Percentiles rank a stretch among this genome's conserved stretches.
phyloP scores from a whole-genome alignment of 495 filamentous ascomycete genomes.

The Terfezia boudieri region DNA sequence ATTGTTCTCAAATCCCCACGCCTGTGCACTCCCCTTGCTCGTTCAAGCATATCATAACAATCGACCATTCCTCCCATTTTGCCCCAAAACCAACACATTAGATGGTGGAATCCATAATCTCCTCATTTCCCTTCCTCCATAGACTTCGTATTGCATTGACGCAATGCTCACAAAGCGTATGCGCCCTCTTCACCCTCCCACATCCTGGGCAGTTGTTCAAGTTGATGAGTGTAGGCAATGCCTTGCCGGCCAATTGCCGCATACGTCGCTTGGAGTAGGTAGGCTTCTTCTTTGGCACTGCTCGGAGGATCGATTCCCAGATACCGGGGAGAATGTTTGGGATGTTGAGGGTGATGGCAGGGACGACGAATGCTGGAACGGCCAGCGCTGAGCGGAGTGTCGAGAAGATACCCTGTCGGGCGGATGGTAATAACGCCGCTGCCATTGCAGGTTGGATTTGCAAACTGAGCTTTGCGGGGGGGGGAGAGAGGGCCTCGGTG shows the following conservation, averaged over 20 bases:
- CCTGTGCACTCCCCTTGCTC: no score
- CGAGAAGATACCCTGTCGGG: conserved; percentile 16
- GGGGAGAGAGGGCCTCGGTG: conserved; percentile 16
- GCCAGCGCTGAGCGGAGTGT: conserved; percentile 25
- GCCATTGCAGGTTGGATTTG: conserved; percentile 11
- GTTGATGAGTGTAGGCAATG: conserved; percentile 63
- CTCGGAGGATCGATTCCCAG: conserved; percentile 79
- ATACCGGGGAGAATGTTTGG: conserved; percentile 45
- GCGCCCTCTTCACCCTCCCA: conserved; percentile 65
- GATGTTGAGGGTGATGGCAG: conserved; percentile 32
- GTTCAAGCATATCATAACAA: no score
- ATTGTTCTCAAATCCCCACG: no score
- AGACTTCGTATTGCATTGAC: conserved; percentile 36
- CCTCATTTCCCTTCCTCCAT: conserved; percentile 13
- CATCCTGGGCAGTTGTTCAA: conserved; percentile 77
- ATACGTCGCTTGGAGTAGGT: conserved; percentile 90
- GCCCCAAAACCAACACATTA: no score
- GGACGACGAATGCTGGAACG: conserved; percentile 29
- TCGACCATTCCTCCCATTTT: no score
- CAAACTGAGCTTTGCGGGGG: conserved; percentile 20
- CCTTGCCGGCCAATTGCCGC: conserved; percentile 84
- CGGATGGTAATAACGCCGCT: conserved; percentile 21
- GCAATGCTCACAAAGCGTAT: conserved; percentile 70
- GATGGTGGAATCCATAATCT: neutral
- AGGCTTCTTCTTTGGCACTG: conserved; percentile 97